phyloP scores from a whole-genome alignment of 306 rosid species.

The Carpinus fangiana region DNA sequence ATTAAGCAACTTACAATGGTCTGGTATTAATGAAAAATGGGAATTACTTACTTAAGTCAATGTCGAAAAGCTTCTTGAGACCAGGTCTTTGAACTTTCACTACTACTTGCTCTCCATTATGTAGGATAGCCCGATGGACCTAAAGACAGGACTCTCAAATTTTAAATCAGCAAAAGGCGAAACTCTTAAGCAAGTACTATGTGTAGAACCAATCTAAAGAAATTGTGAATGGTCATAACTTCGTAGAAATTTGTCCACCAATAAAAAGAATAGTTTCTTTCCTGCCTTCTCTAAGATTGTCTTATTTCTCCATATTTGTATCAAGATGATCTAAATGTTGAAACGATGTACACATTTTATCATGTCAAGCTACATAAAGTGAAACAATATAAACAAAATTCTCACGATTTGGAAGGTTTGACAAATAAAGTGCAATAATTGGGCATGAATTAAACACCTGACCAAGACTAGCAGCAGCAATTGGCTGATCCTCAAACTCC shows the following conservation, averaged over 20 bases:
- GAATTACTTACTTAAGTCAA: constrained; percentile 76
- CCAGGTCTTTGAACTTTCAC: constrained; percentile 97
- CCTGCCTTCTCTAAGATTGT: neutral
- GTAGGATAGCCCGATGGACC: constrained; percentile 93
- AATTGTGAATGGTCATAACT: constrained; percentile 3
- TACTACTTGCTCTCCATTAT: constrained; percentile 89
- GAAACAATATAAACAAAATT: neutral
- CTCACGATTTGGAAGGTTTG: neutral
- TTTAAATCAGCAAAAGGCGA: constrained; percentile 14
- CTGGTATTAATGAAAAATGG: constrained; percentile 19
- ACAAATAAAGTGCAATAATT: neutral
- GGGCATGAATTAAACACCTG: constrained; percentile 56
- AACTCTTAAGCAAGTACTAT: constrained; percentile 7
- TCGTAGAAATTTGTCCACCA: neutral
- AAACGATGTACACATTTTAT: neutral
- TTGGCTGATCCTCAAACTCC: constrained; percentile 85
- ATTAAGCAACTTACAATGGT: neutral
- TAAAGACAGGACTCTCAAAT: constrained; percentile 31
- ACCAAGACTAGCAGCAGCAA: constrained; percentile 97
- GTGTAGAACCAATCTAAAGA: constrained; percentile 5
- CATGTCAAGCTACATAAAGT: neutral
- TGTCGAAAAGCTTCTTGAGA: constrained; percentile 92
- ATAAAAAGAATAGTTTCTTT: neutral
- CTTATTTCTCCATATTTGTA: neutral
- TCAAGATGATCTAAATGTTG: neutral